phyloP scores from a whole-genome alignment of 2,329 filamentous ascomycete species.

The Aspergillus thermomutatus region DNA sequence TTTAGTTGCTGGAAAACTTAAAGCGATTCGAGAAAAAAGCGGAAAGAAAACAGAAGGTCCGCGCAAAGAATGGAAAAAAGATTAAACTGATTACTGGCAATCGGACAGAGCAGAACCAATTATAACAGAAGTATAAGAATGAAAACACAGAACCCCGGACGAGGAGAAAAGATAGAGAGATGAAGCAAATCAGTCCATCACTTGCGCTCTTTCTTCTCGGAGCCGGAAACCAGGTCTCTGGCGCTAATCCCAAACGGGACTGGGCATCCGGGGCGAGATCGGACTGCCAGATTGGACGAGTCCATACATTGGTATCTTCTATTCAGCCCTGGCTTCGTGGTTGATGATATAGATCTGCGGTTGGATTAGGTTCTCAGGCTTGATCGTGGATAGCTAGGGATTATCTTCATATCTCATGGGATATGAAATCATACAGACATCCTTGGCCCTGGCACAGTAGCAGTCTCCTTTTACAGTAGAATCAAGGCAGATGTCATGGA shows the following conservation, averaged over 20 bases:
- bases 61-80: background rate
- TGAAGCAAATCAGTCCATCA: background rate
- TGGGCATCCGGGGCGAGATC: background rate
- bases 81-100: background rate
- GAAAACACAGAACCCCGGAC: background rate
- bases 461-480: background rate
- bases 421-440: background rate
- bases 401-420: no score
- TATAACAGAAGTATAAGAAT: background rate
- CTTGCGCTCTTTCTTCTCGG: background rate
- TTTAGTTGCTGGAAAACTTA: background rate
- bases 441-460: background rate
- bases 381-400: no score
- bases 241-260: constrained; percentile 1
- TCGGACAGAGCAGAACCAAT: background rate
- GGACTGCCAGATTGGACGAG: background rate
- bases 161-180: background rate
- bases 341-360: background rate
- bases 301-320: background rate
- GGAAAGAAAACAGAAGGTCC: background rate
- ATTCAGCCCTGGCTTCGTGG: background rate
- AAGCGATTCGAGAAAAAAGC: background rate
- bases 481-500: background rate
- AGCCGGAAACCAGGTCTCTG: background rate
- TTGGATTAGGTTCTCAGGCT: no score